Evolutionary conservation across 305 asterid genomes (phyloP), one percentile per base, ranked within the genome.

Genomic region (Solanum hybrid): DNA sequence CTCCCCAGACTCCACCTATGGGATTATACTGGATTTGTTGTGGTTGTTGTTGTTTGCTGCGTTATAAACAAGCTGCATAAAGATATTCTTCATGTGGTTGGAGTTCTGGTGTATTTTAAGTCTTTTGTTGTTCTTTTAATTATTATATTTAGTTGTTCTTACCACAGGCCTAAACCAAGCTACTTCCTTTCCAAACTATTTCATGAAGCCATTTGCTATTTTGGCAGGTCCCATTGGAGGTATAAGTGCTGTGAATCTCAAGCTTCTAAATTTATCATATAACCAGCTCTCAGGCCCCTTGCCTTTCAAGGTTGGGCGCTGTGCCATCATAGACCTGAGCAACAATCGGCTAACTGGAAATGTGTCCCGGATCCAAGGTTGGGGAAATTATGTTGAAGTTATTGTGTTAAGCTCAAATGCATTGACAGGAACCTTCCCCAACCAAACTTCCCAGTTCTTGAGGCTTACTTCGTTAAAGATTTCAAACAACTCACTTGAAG

Each of bases 371-470:
- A 92, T 93, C 88, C 95, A 92, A 91, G 87, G 93, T 29, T 97
- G 99, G 99, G 98, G 98, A 87, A 95, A 96, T 87, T 95, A 96
- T 88, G 89, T 94, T 9, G 99, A 96, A 91, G 89, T 92, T 22
- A 90, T 96, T 88, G 97, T 93, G 28, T 92, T 97, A 80, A 96
- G 97, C 94, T 95, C 99, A 57, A 97, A 97, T 73, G 75, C 89
- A 22, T 89, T 97, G 80, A 92, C 91, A 1, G 98, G 99, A 61
- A 28, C 91, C 83, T 92, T 96, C 20, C 94, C 96, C 9, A 89
- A 89, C 86, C 95, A 92, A 91, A 95, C 98, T 29, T 92, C 97
- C 86, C 97, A 93, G 90, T 95, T 96, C 90, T 91, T 95, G 94
- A 94, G 99, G 95, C 98, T 97, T 64, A 90, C 93, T 89, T 94